Percentiles rank a stretch among this genome's conserved stretches.
These are phyloP conservation scores for Backusella mclennaniae DNA, from an alignment of 192 early-diverging fungal species.

Conservation along the genomic window DNA sequence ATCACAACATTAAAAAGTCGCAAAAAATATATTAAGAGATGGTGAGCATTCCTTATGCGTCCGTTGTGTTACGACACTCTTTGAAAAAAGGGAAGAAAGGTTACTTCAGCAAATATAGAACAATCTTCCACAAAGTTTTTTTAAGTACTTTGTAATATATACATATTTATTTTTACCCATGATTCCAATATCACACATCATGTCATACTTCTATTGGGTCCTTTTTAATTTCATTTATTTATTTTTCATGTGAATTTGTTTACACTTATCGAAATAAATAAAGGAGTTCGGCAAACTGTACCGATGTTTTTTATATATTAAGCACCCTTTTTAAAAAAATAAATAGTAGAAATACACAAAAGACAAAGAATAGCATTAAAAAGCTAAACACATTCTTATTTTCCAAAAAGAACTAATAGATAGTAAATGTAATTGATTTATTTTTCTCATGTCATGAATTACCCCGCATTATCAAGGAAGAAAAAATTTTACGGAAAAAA, in stretches of 20 bases:
- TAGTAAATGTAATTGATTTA: not conserved
- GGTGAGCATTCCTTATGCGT: not conserved
- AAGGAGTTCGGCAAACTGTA: not conserved
- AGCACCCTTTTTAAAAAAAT: not conserved
- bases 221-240: not conserved
- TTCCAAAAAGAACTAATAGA: not conserved
- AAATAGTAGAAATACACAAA: not conserved
- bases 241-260: slow-evolving; percentile 2
- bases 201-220: not conserved
- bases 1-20: not conserved
- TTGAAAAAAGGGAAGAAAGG: not conserved
- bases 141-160: not conserved
- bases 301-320: not conserved
- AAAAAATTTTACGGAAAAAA: slow-evolving; percentile 6
- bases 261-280: not conserved
- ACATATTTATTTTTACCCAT: not conserved
- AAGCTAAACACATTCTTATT: not conserved
- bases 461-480: not conserved
- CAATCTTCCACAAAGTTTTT: not conserved
- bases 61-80: not conserved
- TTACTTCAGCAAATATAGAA: not conserved
- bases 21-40: not conserved
- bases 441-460: slow-evolving; percentile 7
- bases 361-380: not conserved
- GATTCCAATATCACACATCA: not conserved